Conservation (phyloP, 164 flowering plant species). For the Santalum album region DNA sequence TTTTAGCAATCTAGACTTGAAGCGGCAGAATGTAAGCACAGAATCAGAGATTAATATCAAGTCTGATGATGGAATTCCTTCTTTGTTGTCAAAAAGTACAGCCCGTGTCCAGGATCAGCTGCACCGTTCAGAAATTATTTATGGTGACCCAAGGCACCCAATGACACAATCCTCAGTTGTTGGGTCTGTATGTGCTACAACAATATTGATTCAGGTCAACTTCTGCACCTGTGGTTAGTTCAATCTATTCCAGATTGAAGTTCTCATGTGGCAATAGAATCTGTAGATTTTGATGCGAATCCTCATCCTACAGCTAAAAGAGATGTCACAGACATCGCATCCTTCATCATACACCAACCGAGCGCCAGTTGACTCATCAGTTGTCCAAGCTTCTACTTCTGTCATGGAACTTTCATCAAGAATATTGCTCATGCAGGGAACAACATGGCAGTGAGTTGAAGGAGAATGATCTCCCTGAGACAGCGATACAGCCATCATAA, state of each 20-base stretch:
- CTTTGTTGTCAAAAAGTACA: slow-evolving; percentile 31
- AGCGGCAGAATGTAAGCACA: slow-evolving; percentile 20
- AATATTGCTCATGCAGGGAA: slow-evolving; percentile 17
- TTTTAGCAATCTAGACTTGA: slow-evolving; percentile 25
- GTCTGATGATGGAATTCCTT: slow-evolving; percentile 35
- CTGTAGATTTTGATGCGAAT: slow-evolving; percentile 29
- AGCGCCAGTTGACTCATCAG: slow-evolving; percentile 14
- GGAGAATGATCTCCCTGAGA: slow-evolving; percentile 22
- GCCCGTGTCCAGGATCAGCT: slow-evolving; percentile 35
- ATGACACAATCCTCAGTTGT: slow-evolving; percentile 52
- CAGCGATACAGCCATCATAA: too few relatives aligned
- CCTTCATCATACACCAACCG: slow-evolving; percentile 18
- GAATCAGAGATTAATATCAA: slow-evolving; percentile 28
- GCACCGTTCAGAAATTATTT: slow-evolving; percentile 37
- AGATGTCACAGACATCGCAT: slow-evolving; percentile 20
- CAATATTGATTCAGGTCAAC: slow-evolving; percentile 58
- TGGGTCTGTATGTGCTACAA: slow-evolving; percentile 62
- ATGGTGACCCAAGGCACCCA: slow-evolving; percentile 38
- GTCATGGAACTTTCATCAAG: slow-evolving; percentile 18
- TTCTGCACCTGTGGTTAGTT: slow-evolving; percentile 63
- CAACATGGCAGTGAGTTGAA: slow-evolving; percentile 17
- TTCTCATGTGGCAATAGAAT: slow-evolving; percentile 28
- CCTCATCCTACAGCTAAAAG: slow-evolving; percentile 17
- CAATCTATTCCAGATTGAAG: slow-evolving; percentile 24
- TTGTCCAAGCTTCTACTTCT: slow-evolving; percentile 30